Evolutionary conservation across 106 monocot species (phyloP), one percentile per base, ranked within the genome.

Genomic region (Phalaenopsis equestris): DNA sequence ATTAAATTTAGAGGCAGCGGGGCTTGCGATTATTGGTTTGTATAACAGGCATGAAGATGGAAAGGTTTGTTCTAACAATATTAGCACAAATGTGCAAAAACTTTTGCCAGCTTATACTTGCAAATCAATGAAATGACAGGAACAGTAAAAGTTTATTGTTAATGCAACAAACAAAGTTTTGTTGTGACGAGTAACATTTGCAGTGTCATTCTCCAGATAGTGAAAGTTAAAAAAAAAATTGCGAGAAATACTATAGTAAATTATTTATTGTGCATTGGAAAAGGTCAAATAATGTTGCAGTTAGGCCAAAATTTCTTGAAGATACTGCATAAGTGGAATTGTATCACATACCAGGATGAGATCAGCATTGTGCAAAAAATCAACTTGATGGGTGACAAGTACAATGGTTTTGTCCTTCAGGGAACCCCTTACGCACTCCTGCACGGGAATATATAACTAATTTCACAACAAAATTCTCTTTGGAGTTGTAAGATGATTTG

Each of bases 301-400:
- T 70, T 38, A 68, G 24, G 68, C 68, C 37, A 68, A 68, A 6
- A 68, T 36, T 0, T 9, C 68, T 36, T 36, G 24, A 68, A 68
- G 37, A 37, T 19, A 68, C 38, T 68, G 12, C 68, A 68, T 57
- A 12, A 36, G 37, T 10, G 68, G n/a, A 68, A 3, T 37, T 68
- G 36, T 68, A 68, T 68, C 68, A 68, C 68, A 68, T 78, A 96
- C 96, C 83, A 92, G 78, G 56, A 97, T 92, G 45, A 81, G 81
- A 83, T 97, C 92, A 58, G 82, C 97, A 77, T 97, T 94, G 73
- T 97, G 92, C 75, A 97, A 84, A 86, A 97, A 97, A 84, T 97
- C 92, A 52, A 97, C 92, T 86, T 97, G 97, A 75, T 97, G 94
- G 7, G 97, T 97, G 36, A 97, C 94, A 72, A 97, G 92, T n/a